These are phyloP conservation scores for Pseudocercospora fijiensis DNA, from an alignment of 2,329 filamentous ascomycete species.

Conservation along the genomic window DNA sequence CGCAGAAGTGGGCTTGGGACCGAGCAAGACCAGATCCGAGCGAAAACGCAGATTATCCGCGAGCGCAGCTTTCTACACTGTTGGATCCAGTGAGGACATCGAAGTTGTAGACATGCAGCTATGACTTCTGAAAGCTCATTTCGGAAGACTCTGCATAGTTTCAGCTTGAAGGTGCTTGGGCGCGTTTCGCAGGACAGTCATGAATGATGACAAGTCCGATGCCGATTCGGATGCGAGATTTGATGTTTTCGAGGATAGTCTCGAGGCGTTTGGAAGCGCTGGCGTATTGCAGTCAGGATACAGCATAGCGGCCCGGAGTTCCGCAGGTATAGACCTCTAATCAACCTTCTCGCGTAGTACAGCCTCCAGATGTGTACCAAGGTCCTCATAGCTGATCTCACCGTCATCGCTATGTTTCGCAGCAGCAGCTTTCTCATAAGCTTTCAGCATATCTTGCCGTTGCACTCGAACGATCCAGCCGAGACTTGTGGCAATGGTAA, in stretches of 20 bases:
- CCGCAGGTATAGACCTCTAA: neutral
- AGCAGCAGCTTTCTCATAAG: constrained; percentile 40
- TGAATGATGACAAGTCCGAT: neutral
- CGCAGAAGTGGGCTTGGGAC: constrained; percentile 59
- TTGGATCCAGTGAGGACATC: constrained; percentile 35
- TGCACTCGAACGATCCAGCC: constrained; percentile 47
- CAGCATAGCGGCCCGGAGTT: constrained; percentile 1
- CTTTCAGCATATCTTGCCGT: constrained; percentile 41
- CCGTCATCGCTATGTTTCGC: constrained; percentile 34
- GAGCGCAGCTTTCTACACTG: constrained; percentile 58
- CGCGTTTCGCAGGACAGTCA: neutral
- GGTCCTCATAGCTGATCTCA: constrained; percentile 36
- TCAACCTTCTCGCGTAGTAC: neutral
- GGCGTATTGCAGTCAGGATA: neutral
- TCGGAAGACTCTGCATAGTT: neutral
- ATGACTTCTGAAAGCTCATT: neutral
- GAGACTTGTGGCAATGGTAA: constrained; percentile 45
- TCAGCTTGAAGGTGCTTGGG: neutral
- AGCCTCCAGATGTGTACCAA: constrained; percentile 29
- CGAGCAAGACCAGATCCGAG: constrained; percentile 56
- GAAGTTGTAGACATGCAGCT: constrained; percentile 9
- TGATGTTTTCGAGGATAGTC: neutral
- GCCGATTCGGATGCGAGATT: neutral
- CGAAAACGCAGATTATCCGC: constrained; percentile 57
- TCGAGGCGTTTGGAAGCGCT: neutral